Percentiles rank a stretch among this genome's conserved stretches.
phyloP scores from a whole-genome alignment of 805 yeast genomes.

The Wickerhamomyces kurtzmanii region DNA sequence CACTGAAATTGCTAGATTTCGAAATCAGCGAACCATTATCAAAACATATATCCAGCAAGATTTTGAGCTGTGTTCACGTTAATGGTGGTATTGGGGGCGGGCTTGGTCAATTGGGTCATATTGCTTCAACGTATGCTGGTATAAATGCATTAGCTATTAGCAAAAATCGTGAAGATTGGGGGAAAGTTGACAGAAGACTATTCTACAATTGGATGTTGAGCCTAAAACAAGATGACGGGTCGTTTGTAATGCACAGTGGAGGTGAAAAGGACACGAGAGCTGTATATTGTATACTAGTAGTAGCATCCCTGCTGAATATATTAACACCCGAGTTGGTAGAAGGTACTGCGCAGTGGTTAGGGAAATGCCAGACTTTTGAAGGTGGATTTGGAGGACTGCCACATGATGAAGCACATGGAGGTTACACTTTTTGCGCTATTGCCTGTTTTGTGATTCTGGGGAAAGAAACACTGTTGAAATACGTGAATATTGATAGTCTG shows the following conservation, averaged over 20 bases:
- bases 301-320: slow-evolving; percentile 57
- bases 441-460: slow-evolving; percentile 47
- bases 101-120: slow-evolving; percentile 67
- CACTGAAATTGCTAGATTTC: slow-evolving; percentile 30
- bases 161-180: slow-evolving; percentile 33
- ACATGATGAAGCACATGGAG: slow-evolving; percentile 89
- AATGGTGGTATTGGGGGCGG: slow-evolving; percentile 87
- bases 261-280: slow-evolving; percentile 89
- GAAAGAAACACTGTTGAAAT: slow-evolving; percentile 18
- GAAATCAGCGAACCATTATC: slow-evolving; percentile 7
- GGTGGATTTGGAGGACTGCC: slow-evolving; percentile 93
- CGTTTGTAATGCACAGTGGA: slow-evolving; percentile 60
- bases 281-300: slow-evolving; percentile 74
- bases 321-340: slow-evolving; percentile 47
- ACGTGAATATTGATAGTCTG: slow-evolving; percentile 38
- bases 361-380: slow-evolving; percentile 77
- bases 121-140: slow-evolving; percentile 79
- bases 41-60: slow-evolving; percentile 19
- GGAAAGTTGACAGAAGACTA: slow-evolving; percentile 29
- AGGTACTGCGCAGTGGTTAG: slow-evolving; percentile 51
- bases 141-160: slow-evolving; percentile 49
- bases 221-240: slow-evolving; percentile 62
- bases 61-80: slow-evolving; percentile 13
- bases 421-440: slow-evolving; percentile 86
- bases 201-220: slow-evolving; percentile 56